These are phyloP conservation scores for Naganishia liquefaciens DNA, from an alignment of 1,284 basidiomycete genomes.

Conservation along the genomic window DNA sequence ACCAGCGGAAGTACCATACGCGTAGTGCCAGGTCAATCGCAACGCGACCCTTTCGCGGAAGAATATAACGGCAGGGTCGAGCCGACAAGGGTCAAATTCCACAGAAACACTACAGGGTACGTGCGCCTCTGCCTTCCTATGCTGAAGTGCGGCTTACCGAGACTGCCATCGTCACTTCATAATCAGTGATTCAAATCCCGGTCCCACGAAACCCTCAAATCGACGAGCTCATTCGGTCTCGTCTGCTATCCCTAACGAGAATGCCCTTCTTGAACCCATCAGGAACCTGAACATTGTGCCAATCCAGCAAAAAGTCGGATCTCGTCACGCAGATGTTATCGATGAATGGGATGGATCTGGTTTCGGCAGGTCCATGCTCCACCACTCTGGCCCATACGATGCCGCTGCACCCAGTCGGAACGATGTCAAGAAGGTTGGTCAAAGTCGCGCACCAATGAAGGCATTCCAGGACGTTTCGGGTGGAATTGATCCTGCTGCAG, in stretches of 20 bases:
- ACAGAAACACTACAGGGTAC: conserved; percentile 25
- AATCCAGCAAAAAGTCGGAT: conserved; percentile 28
- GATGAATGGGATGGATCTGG: conserved; percentile 55
- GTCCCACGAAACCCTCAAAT: conserved; percentile 8
- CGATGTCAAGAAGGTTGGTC: conserved; percentile 39
- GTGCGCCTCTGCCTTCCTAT: neutral
- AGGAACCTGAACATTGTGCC: conserved; percentile 36
- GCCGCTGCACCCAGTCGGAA: conserved; percentile 54
- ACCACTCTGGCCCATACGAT: conserved; percentile 51
- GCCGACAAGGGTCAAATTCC: conserved; percentile 13
- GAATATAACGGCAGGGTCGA: conserved; percentile 12
- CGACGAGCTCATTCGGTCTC: conserved; percentile 24
- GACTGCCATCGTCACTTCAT: neutral
- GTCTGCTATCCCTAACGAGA: neutral
- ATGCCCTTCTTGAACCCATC: conserved; percentile 19
- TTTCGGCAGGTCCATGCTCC: conserved; percentile 40
- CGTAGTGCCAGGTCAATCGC: conserved; percentile 9
- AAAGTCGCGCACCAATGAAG: conserved; percentile 49
- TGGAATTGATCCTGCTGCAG: conserved; percentile 3
- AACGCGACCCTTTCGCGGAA: neutral
- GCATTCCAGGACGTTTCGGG: conserved; percentile 41
- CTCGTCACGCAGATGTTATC: conserved; percentile 51
- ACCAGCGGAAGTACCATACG: conserved; percentile 17
- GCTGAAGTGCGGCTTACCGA: neutral
- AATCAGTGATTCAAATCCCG: conserved; percentile 3